Base-by-base conservation (phyloP, 2,329 filamentous ascomycete species). In the Colletotrichum neosansevieriae region DNA sequence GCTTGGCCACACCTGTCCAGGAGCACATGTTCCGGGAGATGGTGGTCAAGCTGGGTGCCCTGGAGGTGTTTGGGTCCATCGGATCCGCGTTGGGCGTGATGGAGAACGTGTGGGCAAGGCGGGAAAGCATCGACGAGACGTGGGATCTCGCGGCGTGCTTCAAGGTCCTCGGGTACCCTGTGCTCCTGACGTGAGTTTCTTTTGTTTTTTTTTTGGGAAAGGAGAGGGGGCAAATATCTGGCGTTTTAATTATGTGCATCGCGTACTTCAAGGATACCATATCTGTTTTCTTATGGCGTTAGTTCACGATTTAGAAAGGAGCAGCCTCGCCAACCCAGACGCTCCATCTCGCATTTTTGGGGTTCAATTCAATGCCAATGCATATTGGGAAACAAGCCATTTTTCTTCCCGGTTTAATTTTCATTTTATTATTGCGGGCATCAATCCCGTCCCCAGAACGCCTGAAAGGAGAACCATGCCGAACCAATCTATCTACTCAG, bases 141-240 rank as follows among this genome's bases (percentile, higher is more conserved):
- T 85, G 81, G 82, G 83, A 84, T 61, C 70, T 84, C 49, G 76
- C 77, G 13, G 79, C 78, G 60, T 85, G 82, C 67, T 74, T 85
- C 63, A 80, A 79, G 61, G 73, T 80, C 47, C 72, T 81, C 15
- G 80, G 80, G 29, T 77, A 82, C 65, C 75, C 77, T 62, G 76
- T 81, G 72, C 76, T 82, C 62, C 58, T 82, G 68, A 79, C 81
- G 66, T 81, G 50, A 69, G 24, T n/a, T 2, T 12, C n/a, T n/a
- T n/a, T n/a, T n/a, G n/a, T 5, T 0, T 24, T 21, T 24, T n/a
- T 10, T 6, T 2, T 15, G n/a, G 34, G 13, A 19, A 32, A 3
- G 21, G 21, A 21, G 15, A 32, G 3, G 21, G n/a, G 45, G 13
- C 17, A 21, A 12, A 50, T 17, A 1, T 2, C 57, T 19, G 42